Base-by-base conservation (phyloP, 495 filamentous ascomycete genomes). In the Tetracladium marchalianum region DNA sequence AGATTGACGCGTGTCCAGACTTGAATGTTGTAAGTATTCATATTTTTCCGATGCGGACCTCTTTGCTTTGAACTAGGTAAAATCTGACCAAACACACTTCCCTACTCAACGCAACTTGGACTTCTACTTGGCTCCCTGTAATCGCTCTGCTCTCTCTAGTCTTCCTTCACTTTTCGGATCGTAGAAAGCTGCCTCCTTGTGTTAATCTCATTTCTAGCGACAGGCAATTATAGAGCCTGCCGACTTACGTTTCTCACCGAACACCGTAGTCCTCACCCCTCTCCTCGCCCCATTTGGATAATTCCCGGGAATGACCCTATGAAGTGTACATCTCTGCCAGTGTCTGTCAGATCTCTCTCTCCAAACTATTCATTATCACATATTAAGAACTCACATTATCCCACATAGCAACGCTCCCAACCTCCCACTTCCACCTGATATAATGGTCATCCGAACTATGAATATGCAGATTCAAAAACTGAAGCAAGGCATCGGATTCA, bases 381-480 rank as follows among this genome's bases (percentile, higher is more conserved):
- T n/a, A 37, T 11, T 10, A 44, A 7, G 22, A 27, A 3, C 42
- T 11, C 17, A 39, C 8, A 54, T 77, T 77, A 47, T 77, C 72
- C 71, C 72, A 78, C 60, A 78, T 68, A 6, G 71, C 72, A 11
- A 76, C 66, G 37, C 63, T 66, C 3, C 74, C 74, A 34, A 71
- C 68, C n/a, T 59, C 59, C 74, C 71, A 78, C 49, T 75, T 76
- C 68, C 68, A 75, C 5, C 72, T 58, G 11, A 75, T 71, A 41
- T 61, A 63, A 48, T 75, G 68, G 48, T 78, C 72, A 44, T 76
- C 72, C 0, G 70, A 68, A 11, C 68, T 65, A 50, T 76, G 73
- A 39, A 76, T 67, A 47, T 76, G 71, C 43, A 67, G 66, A 6
- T 61, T 53, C 39, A 73, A 65, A 49, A 76, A 75, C 31, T 75